phyloP scores from a whole-genome alignment of 257 asterid genomes.

The Salvia splendens region DNA sequence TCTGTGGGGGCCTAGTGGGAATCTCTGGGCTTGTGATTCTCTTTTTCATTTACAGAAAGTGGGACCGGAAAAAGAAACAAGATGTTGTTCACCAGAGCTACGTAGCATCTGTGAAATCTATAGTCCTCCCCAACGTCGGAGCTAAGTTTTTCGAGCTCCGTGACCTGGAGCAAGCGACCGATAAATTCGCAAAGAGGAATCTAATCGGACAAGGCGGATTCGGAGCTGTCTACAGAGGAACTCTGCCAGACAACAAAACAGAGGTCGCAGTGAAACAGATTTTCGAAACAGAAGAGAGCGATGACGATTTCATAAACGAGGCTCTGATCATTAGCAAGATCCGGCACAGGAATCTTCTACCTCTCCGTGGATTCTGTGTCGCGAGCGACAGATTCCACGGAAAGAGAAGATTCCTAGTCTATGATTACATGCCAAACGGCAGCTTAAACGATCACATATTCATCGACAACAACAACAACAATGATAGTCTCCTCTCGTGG shows the following conservation, averaged over 20 bases:
- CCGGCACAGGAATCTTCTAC: constrained; percentile 60
- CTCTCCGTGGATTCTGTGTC: constrained; percentile 55
- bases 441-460: constrained; percentile 54
- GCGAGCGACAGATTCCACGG: constrained; percentile 48
- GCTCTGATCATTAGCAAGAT: constrained; percentile 62
- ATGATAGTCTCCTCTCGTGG: constrained; percentile 39
- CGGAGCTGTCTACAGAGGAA: constrained; percentile 57
- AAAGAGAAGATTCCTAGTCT: constrained; percentile 49
- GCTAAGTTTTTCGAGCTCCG: constrained; percentile 52
- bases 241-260: constrained; percentile 43
- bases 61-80: constrained; percentile 39
- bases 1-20: constrained; percentile 46
- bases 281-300: constrained; percentile 54
- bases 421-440: constrained; percentile 59
- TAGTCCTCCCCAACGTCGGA: constrained; percentile 50
- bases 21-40: constrained; percentile 22
- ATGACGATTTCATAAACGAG: constrained; percentile 59
- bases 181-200: constrained; percentile 49
- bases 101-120: constrained; percentile 42
- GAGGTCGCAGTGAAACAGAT: constrained; percentile 54
- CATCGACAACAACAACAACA: not conserved
- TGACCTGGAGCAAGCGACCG: constrained; percentile 55
- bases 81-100: constrained; percentile 43
- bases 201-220: constrained; percentile 57
- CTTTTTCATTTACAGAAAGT: constrained; percentile 36